Evolutionary conservation across 2,329 filamentous ascomycete species (phyloP), one percentile per base, ranked within the genome.

Genomic region (Cadophora sp.): DNA sequence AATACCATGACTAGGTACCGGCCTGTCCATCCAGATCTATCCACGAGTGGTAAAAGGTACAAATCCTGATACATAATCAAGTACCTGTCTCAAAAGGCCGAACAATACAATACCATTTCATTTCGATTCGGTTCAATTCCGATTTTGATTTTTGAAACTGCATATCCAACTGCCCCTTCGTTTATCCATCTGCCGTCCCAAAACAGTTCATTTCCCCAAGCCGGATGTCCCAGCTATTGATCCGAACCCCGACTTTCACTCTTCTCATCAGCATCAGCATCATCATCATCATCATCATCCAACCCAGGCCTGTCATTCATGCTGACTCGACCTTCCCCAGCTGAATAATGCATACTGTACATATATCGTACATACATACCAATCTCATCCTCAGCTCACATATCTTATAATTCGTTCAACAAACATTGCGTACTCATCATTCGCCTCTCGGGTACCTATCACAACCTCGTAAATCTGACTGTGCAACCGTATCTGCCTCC

Each of bases 261-360:
- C 24, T 33, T n/a, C 24, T 33, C 22, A 39, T 11, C 27, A 48
- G n/a, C 24, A 8, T 24, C n/a, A n/a, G 14, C 48, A 51, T 30
- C 30, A 33, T 33, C 30, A 9, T 51, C 48, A 30, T 51, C 24
- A 22, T 33, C 30, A 51, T 24, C 9, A 16, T 51, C 24, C 48
- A 24, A 27, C 47, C 47, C 20, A 30, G 11, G 14, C 13, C 16
- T 27, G 4, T 9, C 24, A 8, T 33, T 22, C 14, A 33, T 53
- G 53, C n/a, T 36, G 53, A 56, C 53, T 56, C 53, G 30, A 27
- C 53, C 18, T 55, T 56, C 33, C 51, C 51, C 53, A 56, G 53
- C 53, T 56, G 53, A 56, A 56, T 56, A 56, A 56, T 39, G 53
- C 53, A 56, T 56, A 56, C 8, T 39, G 22, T 3, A 45, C 14